Evolutionary conservation across 2,329 filamentous ascomycete species (phyloP).

Genomic region (Apiospora rasikravindrae): DNA sequence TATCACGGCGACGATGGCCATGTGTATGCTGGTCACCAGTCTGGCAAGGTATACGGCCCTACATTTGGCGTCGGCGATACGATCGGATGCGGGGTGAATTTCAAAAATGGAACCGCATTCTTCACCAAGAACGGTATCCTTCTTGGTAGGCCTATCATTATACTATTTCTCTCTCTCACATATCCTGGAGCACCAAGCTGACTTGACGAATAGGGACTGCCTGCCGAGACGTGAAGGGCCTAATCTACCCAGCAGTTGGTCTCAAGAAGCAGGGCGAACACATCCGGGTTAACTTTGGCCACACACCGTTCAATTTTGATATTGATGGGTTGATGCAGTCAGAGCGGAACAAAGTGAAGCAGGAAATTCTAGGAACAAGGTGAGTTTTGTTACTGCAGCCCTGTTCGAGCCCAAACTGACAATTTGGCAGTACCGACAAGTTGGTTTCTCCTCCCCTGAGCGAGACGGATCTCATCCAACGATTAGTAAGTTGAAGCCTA

Average conservation of each 20-base stretch:
- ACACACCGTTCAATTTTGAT: conserved; percentile 84
- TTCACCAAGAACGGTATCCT: conserved; percentile 70
- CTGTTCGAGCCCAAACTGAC: conserved; percentile 5
- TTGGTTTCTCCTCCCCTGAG: conserved; percentile 65
- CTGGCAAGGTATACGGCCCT: conserved; percentile 62
- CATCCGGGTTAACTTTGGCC: conserved; percentile 69
- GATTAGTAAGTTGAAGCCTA: conserved; percentile 60
- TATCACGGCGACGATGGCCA: conserved; percentile 74
- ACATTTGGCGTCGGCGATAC: conserved; percentile 61
- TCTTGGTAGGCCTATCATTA: conserved; percentile 50
- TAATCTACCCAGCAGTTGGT: conserved; percentile 71
- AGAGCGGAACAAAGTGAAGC: conserved; percentile 65
- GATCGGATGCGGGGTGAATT: conserved; percentile 71
- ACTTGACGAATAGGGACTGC: conserved; percentile 64
- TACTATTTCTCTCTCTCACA: conserved; percentile 22
- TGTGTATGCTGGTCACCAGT: conserved; percentile 60
- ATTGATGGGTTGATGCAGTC: conserved; percentile 87
- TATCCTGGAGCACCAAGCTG: not conserved
- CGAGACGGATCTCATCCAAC: conserved; percentile 81
- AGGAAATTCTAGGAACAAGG: conserved; percentile 62
- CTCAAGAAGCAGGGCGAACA: conserved; percentile 69
- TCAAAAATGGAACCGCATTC: conserved; percentile 67
- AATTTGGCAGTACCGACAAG: conserved; percentile 53
- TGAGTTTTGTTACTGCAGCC: conserved; percentile 28
- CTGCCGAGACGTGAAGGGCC: conserved; percentile 69